phyloP scores from a whole-genome alignment of 441 rosid genomes.

The Arabidopsis lyrata region DNA sequence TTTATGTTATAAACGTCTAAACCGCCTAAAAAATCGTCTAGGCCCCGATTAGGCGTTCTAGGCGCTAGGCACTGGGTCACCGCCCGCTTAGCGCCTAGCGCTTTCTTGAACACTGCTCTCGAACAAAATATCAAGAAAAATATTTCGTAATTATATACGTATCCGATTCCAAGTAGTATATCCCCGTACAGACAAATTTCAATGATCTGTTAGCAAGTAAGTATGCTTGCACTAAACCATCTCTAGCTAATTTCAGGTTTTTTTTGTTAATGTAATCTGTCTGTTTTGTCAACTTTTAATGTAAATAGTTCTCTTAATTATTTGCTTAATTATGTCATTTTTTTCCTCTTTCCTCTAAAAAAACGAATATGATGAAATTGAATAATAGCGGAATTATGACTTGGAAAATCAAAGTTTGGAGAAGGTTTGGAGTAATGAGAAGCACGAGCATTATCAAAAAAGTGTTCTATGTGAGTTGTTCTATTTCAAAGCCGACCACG shows the following conservation, averaged over 20 bases:
- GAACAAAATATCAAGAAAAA: no score
- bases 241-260: not conserved
- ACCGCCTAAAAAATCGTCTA: no score
- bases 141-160: no score
- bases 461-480: constrained; percentile 55
- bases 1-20: no score
- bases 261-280: not conserved
- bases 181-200: not conserved
- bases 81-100: no score
- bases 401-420: constrained; percentile 27
- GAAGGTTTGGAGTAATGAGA: constrained; percentile 52
- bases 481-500: constrained; percentile 34
- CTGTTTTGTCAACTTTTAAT: not conserved
- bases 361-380: not conserved
- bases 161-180: no score
- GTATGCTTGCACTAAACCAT: not conserved
- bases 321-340: not conserved
- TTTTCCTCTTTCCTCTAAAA: not conserved
- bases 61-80: no score
- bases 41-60: no score
- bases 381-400: constrained; percentile 12
- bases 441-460: constrained; percentile 62
- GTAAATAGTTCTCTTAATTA: not conserved
- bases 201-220: not conserved
- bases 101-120: no score